These are phyloP conservation scores for Westerdykella aurantiaca DNA, from an alignment of 2,329 filamentous ascomycete species.

Conservation along the genomic window DNA sequence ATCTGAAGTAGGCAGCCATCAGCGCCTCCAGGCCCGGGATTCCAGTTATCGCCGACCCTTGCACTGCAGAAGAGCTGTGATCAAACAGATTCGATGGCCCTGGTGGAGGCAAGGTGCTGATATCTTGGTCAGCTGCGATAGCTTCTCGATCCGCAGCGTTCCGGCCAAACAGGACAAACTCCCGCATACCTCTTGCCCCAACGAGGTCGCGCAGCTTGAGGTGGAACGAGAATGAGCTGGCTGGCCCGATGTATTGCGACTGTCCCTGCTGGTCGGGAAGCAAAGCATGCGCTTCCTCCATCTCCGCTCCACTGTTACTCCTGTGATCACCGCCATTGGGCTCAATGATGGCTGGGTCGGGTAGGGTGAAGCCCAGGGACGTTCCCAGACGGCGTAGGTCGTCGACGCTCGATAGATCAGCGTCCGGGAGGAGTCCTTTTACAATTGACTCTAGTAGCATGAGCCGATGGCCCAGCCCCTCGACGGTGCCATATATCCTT, in stretches of 20 bases:
- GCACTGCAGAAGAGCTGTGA: constrained; percentile 19
- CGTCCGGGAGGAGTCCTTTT: constrained; percentile 41
- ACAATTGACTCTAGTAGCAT: constrained; percentile 42
- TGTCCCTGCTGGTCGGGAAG: constrained; percentile 43
- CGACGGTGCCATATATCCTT: constrained; percentile 41
- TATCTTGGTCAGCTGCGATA: constrained; percentile 15
- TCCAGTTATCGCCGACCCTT: constrained; percentile 3
- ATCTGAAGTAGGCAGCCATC: constrained; percentile 39
- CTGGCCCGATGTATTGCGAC: constrained; percentile 42
- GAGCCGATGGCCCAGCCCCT: constrained; percentile 38
- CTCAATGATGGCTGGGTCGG: constrained; percentile 19
- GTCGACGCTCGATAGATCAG: constrained; percentile 40
- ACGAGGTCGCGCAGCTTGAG: constrained; percentile 38
- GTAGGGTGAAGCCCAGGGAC: constrained; percentile 39
- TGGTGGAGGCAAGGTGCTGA: constrained; percentile 16
- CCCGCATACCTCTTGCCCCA: constrained; percentile 25
- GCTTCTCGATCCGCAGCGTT: constrained; percentile 34
- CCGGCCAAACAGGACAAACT: constrained; percentile 40
- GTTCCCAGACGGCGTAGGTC: constrained; percentile 37
- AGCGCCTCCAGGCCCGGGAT: constrained; percentile 28
- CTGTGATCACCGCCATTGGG: constrained; percentile 10
- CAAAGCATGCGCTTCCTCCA: constrained; percentile 32
- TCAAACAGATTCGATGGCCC: constrained; percentile 16
- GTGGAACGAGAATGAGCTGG: constrained; percentile 41
- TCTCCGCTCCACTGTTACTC: constrained; percentile 19